phyloP scores from a whole-genome alignment of 2,329 filamentous ascomycete genomes.

The Mycosphaerella sp. region DNA sequence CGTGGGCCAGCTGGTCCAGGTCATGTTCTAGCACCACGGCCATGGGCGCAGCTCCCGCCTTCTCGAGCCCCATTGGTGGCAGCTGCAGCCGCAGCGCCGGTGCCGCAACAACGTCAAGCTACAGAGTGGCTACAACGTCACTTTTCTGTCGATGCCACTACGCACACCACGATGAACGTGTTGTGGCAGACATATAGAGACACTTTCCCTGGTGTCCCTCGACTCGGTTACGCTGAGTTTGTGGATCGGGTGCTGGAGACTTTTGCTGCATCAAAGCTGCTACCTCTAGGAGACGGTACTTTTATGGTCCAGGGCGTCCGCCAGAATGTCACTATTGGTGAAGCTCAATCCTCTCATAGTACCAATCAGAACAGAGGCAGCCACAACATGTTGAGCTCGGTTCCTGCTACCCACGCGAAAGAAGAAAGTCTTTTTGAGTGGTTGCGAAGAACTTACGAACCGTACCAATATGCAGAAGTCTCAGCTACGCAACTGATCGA shows the following conservation, averaged over 20 bases:
- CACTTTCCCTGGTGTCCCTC: background rate
- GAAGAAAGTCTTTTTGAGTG: too few species aligned
- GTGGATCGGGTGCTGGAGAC: background rate
- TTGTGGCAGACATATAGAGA: slow-evolving; percentile 1
- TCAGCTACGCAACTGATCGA: too few species aligned
- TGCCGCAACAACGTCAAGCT: background rate
- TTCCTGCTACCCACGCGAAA: too few species aligned
- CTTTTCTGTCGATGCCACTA: background rate
- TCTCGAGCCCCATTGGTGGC: background rate
- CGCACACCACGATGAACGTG: background rate
- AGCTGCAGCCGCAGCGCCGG: background rate
- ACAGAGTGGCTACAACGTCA: background rate
- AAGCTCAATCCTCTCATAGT: background rate
- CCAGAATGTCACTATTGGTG: background rate
- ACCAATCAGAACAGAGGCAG: too few species aligned
- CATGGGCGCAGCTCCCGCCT: background rate
- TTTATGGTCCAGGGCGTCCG: slow-evolving; percentile 1
- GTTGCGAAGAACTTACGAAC: too few species aligned
- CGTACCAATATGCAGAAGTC: too few species aligned
- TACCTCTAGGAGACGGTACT: background rate
- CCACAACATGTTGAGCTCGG: too few species aligned
- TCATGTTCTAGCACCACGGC: background rate
- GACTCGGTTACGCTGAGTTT: background rate
- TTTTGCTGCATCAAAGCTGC: background rate
- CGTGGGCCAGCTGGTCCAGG: background rate